A percentile compares a stretch with the other conserved stretches of the same genome.
These are phyloP conservation scores for Primulina tabacum DNA, from an alignment of 257 asterid species.

Conservation along the genomic window DNA sequence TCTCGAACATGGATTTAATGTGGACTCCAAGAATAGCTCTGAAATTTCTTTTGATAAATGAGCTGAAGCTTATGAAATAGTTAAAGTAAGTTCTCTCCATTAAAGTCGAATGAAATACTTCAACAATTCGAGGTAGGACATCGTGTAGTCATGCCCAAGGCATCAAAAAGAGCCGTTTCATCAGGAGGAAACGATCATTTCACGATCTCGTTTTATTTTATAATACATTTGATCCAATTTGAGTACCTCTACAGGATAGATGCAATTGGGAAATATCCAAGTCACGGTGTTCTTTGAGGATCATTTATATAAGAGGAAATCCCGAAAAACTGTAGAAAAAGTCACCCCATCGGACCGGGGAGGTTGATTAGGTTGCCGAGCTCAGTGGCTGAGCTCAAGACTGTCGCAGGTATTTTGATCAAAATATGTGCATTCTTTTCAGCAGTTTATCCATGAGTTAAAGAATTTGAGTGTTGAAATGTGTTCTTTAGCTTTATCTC, in stretches of 20 bases:
- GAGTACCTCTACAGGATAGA: background rate
- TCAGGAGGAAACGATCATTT: conserved; percentile 28
- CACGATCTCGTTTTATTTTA: too few relatives aligned
- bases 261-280: background rate
- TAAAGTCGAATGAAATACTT: conserved; percentile 46
- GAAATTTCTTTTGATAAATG: conserved; percentile 71
- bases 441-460: background rate
- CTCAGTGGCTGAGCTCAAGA: conserved; percentile 58
- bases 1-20: conserved; percentile 62
- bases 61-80: conserved; percentile 51
- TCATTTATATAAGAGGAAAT: conserved; percentile 74
- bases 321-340: conserved; percentile 42
- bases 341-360: conserved; percentile 60
- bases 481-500: background rate
- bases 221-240: too few relatives aligned
- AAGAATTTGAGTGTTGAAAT: background rate
- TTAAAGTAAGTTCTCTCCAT: conserved; percentile 34
- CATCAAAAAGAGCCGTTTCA: conserved; percentile 20
- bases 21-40: conserved; percentile 63
- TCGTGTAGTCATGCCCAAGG: conserved; percentile 39
- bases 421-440: background rate
- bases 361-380: conserved; percentile 56
- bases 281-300: conserved; percentile 32
- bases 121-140: conserved; percentile 65
- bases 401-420: conserved; percentile 53